Base-by-base conservation (phyloP, 169 alveolate genomes). In the Toxoplasma gondii region DNA sequence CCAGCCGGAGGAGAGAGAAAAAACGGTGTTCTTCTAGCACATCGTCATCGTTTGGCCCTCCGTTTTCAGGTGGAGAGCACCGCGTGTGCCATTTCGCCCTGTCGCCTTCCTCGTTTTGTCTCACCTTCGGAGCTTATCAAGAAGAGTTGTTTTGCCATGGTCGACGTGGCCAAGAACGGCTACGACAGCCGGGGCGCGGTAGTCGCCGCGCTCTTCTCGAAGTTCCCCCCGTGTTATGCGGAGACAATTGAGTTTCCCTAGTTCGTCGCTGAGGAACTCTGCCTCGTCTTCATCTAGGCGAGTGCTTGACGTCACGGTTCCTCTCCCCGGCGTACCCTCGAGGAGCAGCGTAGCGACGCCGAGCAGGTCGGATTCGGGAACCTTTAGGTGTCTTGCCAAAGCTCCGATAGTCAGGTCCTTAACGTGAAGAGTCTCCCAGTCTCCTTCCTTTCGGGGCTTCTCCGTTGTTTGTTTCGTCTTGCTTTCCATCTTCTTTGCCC, bases 81-180 rank as follows among this genome's bases (percentile, higher is more conserved):
- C 58, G 58, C 58, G 58, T 7, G 74, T 27, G n/a, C 29, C 22
- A 31, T 1, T 64, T 19, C 74, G 7, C 29, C 7, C 74, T 64
- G 31, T 64, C 74, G 9, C 34, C 22, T 12, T 12, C 29, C 29
- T 64, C 74, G 22, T 4, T 49, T 49, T 49, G 22, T 12, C 74
- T 0, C 97, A 96, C 88, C 97, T 96, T 74, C 98, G 94, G 39
- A 97, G 95, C 78, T 96, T 96, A 93, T 98, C 99, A 34, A 98
- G 95, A 19, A 98, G 96, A 39, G 98, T 97, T 12, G 99, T 98
- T 93, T 98, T 98, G 49, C 99, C 99, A 81, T 97, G 98, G 93
- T 98, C 99, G 69, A 80, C 94, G 64, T 91, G 94, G n/a, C 94
- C 94, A 19, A 86, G 92, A 12, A 64, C 82, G 22, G 93, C 86